Conservation (phyloP, 768 basidiomycete species). For the Amanita rimosa region DNA sequence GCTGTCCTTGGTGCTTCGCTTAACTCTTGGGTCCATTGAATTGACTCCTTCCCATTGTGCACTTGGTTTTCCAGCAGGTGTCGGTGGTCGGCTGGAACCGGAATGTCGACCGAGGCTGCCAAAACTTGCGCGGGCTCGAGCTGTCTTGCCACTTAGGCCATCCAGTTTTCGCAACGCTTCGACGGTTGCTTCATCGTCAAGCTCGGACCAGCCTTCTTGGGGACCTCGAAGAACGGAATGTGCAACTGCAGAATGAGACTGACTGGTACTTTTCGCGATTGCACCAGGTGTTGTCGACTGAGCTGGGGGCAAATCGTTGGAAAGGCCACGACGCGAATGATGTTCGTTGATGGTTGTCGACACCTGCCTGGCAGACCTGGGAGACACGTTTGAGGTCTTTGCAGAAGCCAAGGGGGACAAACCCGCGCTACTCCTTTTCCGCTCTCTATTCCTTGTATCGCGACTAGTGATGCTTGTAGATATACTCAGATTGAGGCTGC, state of each 20-base stretch:
- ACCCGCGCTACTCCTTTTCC: conserved; percentile 41
- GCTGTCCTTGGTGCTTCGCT: conserved; percentile 19
- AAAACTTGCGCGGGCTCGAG: conserved; percentile 69
- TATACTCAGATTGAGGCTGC: conserved; percentile 53
- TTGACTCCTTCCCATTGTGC: conserved; percentile 72
- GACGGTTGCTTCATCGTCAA: conserved; percentile 81
- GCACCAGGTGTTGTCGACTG: conserved; percentile 80
- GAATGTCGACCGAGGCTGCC: conserved; percentile 59
- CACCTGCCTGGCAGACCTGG: conserved; percentile 39
- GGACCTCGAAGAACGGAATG: conserved; percentile 81
- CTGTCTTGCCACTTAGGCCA: conserved; percentile 68
- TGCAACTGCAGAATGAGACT: conserved; percentile 47
- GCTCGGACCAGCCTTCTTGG: conserved; percentile 81
- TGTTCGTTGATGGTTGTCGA: conserved; percentile 49
- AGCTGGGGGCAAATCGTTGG: conserved; percentile 82
- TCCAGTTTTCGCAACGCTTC: conserved; percentile 91
- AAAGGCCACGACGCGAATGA: conserved; percentile 48
- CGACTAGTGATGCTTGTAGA: conserved; percentile 23
- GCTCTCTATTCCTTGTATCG: conserved; percentile 41
- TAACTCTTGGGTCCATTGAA: conserved; percentile 26
- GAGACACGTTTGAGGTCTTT: conserved; percentile 19
- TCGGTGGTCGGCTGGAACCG: conserved; percentile 59
- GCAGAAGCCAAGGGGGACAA: conserved; percentile 27
- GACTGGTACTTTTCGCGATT: conserved; percentile 33
- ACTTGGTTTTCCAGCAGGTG: conserved; percentile 53